These are phyloP conservation scores for Aspergillus sp. DNA, from an alignment of 2,329 filamentous ascomycete genomes.

Conservation along the genomic window DNA sequence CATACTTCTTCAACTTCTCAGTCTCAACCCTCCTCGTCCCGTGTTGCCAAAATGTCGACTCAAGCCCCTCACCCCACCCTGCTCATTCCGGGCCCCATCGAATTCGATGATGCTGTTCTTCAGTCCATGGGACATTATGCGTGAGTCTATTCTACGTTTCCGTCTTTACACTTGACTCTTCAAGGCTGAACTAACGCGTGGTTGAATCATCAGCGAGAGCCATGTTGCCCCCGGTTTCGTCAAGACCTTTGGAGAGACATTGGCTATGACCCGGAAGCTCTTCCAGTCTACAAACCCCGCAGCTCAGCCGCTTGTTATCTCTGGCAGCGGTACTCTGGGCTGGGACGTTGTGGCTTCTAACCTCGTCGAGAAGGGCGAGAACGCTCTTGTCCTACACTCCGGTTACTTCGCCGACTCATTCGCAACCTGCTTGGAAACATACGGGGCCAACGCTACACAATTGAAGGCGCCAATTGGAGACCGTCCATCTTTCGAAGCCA, in stretches of 20 bases:
- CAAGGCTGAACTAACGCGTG: neutral
- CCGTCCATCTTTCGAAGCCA: slow-evolving; percentile 78
- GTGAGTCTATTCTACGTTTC: slow-evolving; percentile 26
- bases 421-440: slow-evolving; percentile 85
- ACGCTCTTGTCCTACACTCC: slow-evolving; percentile 89
- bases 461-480: slow-evolving; percentile 86
- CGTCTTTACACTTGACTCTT: neutral
- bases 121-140: slow-evolving; percentile 91
- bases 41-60: slow-evolving; percentile 52
- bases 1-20: slow-evolving; percentile 7
- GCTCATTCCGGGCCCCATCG: slow-evolving; percentile 95
- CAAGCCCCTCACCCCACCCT: slow-evolving; percentile 68
- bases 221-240: slow-evolving; percentile 91
- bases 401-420: slow-evolving; percentile 98
- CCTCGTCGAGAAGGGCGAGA: slow-evolving; percentile 82
- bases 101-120: slow-evolving; percentile 96
- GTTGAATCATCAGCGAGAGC: slow-evolving; percentile 66
- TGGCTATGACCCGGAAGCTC: slow-evolving; percentile 84
- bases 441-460: slow-evolving; percentile 87
- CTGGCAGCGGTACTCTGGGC: slow-evolving; percentile 90
- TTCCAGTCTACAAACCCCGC: slow-evolving; percentile 84
- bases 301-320: slow-evolving; percentile 89
- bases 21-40: slow-evolving; percentile 18
- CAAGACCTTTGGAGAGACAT: slow-evolving; percentile 83
- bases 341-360: slow-evolving; percentile 98